Percentiles rank a stretch among this genome's conserved stretches.
phyloP scores from a whole-genome alignment of 129 eudicot species.

The Apium graveolens region DNA sequence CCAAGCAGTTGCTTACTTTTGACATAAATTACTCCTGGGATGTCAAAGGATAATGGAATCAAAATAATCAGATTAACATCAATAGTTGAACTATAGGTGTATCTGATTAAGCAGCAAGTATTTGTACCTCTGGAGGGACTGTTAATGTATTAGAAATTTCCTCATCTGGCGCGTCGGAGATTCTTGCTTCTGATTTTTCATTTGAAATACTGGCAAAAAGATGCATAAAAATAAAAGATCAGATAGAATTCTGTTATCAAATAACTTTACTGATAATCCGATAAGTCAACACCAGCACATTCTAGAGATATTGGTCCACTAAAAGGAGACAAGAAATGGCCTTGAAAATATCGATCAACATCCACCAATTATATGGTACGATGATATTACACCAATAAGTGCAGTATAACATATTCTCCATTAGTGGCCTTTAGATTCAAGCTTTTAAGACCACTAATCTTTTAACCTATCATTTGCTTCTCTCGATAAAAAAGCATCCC shows the following conservation, averaged over 20 bases:
- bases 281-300: not conserved
- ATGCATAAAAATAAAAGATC: not conserved
- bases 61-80: not conserved
- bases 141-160: constrained; percentile 25
- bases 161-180: constrained; percentile 49
- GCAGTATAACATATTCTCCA: not conserved
- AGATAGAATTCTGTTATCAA: not conserved
- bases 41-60: not conserved
- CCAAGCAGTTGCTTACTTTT: not conserved
- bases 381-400: not conserved
- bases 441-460: not conserved
- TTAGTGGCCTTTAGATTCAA: not conserved
- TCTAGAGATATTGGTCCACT: not conserved
- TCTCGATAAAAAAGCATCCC: not conserved
- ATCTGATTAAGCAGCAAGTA: not conserved
- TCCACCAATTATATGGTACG: not conserved
- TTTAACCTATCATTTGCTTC: not conserved
- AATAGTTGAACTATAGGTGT: not conserved
- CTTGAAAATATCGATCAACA: not conserved
- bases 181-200: constrained; percentile 91
- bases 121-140: constrained; percentile 49
- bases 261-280: not conserved
- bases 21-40: constrained; percentile 11
- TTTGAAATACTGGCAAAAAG: constrained; percentile 49
- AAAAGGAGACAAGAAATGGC: not conserved